Base-by-base conservation (phyloP, 306 rosid species). In the Trifolium subterraneum region DNA sequence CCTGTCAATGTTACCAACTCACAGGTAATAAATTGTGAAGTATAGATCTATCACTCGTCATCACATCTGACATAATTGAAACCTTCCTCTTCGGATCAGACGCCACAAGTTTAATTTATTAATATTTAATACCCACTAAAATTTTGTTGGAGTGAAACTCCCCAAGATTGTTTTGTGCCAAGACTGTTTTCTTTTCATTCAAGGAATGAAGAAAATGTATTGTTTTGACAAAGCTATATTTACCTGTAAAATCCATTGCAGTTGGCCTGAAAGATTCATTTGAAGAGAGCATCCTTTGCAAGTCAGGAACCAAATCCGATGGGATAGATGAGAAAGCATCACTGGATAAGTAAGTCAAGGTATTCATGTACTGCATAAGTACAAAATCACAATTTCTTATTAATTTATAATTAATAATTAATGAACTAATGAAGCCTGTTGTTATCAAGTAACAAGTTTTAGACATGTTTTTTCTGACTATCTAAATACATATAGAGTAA, bases 171-270 rank as follows among this genome's bases (percentile, higher is more conserved):
- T 59, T 56, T 10, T 22, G 68, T 72, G 19, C 16, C 33, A 38
- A 72, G 64, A 35, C 51, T 69, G 25, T 48, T 60, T 44, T 18
- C 52, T 74, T 68, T 39, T 15, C 68, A 74, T 64, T 70, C 60
- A 73, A 33, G 48, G 38, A 76, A 70, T 22, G 25, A 23, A 45
- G 73, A 67, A 73, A 72, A 60, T 50, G 16, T 58, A 25, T 54
- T 31, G 60, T 73, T 60, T n/a, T 64, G 68, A 18, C 38, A 52
- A 52, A 60, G 69, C 27, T 59, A 47, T 10, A 41, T 70, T 72
- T 86, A 95, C 99, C 98, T 36, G 99, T 92, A 79, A 95, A 95
- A 81, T 86, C 98, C 76, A 88, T 80, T 35, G 96, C 92, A 41
- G 91, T 79, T 78, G 98, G 98, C 83, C 98, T 84, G 70, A 86